phyloP scores from a whole-genome alignment of 176 grass and related monocot genomes.

The Metroxylon sagu region DNA sequence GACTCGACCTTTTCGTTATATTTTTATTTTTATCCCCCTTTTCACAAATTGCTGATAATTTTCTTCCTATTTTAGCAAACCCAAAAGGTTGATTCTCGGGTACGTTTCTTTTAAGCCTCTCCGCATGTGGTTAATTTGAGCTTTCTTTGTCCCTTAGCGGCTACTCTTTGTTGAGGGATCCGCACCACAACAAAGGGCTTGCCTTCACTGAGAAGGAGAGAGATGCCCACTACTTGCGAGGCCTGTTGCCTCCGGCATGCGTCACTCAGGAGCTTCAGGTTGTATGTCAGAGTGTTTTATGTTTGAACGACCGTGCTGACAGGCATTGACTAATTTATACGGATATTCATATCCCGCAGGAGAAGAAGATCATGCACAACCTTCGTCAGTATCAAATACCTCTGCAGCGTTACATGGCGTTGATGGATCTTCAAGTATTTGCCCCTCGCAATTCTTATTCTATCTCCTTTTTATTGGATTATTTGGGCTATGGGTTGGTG shows the following conservation, averaged over 20 bases:
- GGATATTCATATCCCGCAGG: constrained; percentile 16
- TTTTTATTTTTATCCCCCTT: too few species aligned
- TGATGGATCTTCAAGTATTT: constrained; percentile 76
- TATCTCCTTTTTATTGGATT: too few species aligned
- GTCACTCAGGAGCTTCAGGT: constrained; percentile 31
- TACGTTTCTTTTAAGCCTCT: neutral
- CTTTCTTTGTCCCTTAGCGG: constrained; percentile 25
- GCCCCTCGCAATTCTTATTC: neutral
- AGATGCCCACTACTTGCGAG: constrained; percentile 64
- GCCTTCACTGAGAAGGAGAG: constrained; percentile 65
- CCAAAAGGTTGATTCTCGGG: too few species aligned
- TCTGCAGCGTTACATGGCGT: constrained; percentile 60
- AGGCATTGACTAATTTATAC: too few species aligned
- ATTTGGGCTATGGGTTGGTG: too few species aligned
- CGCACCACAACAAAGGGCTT: constrained; percentile 68
- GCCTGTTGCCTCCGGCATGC: constrained; percentile 44
- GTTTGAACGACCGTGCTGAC: too few species aligned
- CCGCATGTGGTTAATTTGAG: too few species aligned
- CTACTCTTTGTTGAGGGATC: constrained; percentile 58
- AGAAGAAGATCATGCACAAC: constrained; percentile 81
- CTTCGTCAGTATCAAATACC: constrained; percentile 60
- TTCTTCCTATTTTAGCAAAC: too few species aligned
- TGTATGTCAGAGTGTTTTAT: too few species aligned
- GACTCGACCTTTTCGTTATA: too few species aligned
- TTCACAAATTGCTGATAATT: too few species aligned